Percentiles rank a stretch among this genome's conserved stretches.
These are phyloP conservation scores for Capsicum baccatum DNA, from an alignment of 257 asterid genomes.

Conservation along the genomic window DNA sequence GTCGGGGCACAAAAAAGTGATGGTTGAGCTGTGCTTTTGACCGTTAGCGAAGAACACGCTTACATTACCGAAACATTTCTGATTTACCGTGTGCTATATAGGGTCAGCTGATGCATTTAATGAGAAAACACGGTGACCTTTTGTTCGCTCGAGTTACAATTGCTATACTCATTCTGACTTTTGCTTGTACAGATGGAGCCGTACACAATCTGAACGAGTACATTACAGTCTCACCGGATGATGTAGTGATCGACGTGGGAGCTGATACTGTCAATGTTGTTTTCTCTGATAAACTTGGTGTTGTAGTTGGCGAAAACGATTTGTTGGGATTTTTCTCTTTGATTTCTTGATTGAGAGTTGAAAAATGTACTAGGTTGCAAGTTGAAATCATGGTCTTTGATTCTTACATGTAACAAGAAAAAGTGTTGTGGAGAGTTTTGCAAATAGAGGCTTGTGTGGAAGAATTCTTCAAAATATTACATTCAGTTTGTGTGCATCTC, in stretches of 20 bases:
- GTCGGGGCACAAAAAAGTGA: too few relatives aligned
- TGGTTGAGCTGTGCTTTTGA: too few relatives aligned
- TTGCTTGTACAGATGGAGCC: slow-evolving; percentile 63
- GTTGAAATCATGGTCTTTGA: background rate
- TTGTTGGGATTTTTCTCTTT: slow-evolving; percentile 66
- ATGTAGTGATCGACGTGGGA: slow-evolving; percentile 49
- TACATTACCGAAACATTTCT: background rate
- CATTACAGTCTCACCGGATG: slow-evolving; percentile 63
- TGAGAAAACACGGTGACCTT: background rate
- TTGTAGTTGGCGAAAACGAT: slow-evolving; percentile 61
- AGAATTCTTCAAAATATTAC: background rate
- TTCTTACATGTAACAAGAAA: background rate
- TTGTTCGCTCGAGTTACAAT: background rate
- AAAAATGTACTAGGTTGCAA: background rate
- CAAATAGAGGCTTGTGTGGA: background rate
- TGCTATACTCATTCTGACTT: background rate
- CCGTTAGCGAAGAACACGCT: too few relatives aligned
- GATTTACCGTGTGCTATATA: background rate
- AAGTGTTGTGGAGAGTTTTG: background rate
- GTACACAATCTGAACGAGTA: slow-evolving; percentile 82
- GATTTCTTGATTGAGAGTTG: slow-evolving; percentile 25
- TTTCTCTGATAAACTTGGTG: slow-evolving; percentile 61
- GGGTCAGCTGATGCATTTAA: background rate
- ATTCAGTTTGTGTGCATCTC: background rate
- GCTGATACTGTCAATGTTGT: slow-evolving; percentile 46